These are phyloP conservation scores for Rhizopogon vulgaris DNA, from an alignment of 768 basidiomycete genomes.

Conservation along the genomic window DNA sequence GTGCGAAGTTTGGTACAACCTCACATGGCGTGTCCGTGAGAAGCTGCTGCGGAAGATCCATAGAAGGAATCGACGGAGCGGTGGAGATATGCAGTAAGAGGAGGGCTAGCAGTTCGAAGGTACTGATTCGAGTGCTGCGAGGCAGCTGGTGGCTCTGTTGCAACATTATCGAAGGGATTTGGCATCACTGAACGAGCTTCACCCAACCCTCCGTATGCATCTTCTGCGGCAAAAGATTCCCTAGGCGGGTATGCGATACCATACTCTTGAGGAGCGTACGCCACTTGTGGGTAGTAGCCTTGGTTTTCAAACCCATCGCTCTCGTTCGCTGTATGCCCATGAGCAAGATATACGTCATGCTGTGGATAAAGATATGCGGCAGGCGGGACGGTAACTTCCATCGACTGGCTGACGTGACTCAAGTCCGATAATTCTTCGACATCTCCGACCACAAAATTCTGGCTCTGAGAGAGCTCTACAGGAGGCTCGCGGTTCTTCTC, in stretches of 20 bases:
- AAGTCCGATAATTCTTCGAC: constrained; percentile 13
- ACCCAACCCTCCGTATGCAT: constrained; percentile 10
- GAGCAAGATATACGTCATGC: constrained; percentile 1
- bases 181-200: constrained; percentile 5
- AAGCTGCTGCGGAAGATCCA: not conserved
- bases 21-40: not conserved
- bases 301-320: constrained; percentile 5
- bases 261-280: constrained; percentile 17
- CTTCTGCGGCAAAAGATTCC: constrained; percentile 17
- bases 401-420: constrained; percentile 16
- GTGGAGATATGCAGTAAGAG: constrained; percentile 7
- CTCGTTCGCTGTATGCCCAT: constrained; percentile 5
- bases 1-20: not conserved
- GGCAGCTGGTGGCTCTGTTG: constrained; percentile 8
- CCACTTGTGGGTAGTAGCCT: constrained; percentile 14
- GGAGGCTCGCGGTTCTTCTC: constrained; percentile 13
- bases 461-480: constrained; percentile 8
- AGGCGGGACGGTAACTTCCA: constrained; percentile 12
- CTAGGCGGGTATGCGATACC: constrained; percentile 23
- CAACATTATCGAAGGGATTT: constrained; percentile 10
- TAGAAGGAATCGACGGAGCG: constrained; percentile 26
- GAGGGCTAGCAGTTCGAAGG: not conserved
- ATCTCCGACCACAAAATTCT: constrained; percentile 10
- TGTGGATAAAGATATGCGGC: constrained; percentile 17
- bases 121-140: constrained; percentile 11